A percentile compares a stretch with the other conserved stretches of the same genome.
Evolutionary conservation across 495 filamentous ascomycete species (phyloP).

Genomic region (Hypoxylon lenormandii): DNA sequence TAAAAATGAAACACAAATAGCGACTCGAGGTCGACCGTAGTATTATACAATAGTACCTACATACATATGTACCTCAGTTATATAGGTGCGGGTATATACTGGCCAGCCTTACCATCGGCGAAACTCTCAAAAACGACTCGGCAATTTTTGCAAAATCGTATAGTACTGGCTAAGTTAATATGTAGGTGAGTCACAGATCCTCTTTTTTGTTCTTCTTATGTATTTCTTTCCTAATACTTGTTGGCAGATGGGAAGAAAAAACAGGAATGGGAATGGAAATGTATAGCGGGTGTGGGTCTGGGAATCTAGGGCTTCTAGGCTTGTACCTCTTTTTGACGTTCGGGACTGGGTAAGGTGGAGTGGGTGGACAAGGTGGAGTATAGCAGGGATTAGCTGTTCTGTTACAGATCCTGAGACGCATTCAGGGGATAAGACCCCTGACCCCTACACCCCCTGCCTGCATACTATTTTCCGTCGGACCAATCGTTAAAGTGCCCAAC

Average conservation of each 20-base stretch:
- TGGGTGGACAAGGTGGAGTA: conserved; percentile 10
- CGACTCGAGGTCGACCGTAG: no score
- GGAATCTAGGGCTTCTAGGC: no score
- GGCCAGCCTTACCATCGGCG: not conserved
- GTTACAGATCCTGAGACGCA: conserved; percentile 49
- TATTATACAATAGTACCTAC: not conserved
- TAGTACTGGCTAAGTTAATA: not conserved
- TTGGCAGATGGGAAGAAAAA: conserved; percentile 10
- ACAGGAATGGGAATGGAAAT: not conserved
- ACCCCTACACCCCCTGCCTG: conserved; percentile 42
- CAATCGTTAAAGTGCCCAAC: conserved; percentile 39
- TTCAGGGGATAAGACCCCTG: conserved; percentile 42
- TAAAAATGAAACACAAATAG: not conserved
- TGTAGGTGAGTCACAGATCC: not conserved
- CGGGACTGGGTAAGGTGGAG: conserved; percentile 23
- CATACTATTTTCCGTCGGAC: conserved; percentile 42
- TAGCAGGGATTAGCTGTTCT: conserved; percentile 33
- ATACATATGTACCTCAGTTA: not conserved
- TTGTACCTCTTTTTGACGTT: conserved; percentile 18
- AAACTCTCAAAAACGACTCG: not conserved
- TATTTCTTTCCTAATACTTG: not conserved
- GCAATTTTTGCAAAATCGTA: not conserved
- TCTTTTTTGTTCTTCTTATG: not conserved
- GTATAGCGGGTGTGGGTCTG: conserved; percentile 22
- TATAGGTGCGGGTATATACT: not conserved